A percentile compares a stretch with the other conserved stretches of the same genome.
These are phyloP conservation scores for Wolfiporia cocos DNA, from an alignment of 1,284 basidiomycete species.

Conservation along the genomic window DNA sequence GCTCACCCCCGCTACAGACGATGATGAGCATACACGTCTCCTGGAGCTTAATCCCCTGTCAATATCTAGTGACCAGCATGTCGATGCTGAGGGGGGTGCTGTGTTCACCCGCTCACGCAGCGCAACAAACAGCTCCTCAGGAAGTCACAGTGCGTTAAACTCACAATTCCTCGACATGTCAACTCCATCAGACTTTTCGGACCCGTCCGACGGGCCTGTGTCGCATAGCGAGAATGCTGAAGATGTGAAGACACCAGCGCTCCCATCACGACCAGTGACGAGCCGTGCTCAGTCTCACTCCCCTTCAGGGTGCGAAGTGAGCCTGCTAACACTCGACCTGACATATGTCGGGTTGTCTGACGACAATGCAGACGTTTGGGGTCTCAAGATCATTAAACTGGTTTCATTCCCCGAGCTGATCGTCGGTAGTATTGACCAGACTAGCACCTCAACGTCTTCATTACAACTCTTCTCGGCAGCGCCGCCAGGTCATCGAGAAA, in stretches of 20 bases:
- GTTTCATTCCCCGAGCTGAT: conserved; percentile 71
- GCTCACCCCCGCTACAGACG: conserved; percentile 31
- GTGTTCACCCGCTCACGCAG: conserved; percentile 40
- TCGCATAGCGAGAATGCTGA: conserved; percentile 4
- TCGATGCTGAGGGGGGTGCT: conserved; percentile 32
- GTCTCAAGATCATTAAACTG: conserved; percentile 67
- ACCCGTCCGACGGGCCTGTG: neutral
- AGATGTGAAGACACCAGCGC: conserved; percentile 6
- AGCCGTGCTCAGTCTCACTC: conserved; percentile 22
- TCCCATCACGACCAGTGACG: conserved; percentile 7
- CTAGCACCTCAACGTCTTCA: too few relatives aligned
- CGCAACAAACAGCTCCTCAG: conserved; percentile 28
- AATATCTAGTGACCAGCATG: conserved; percentile 7
- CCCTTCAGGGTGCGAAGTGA: conserved; percentile 24
- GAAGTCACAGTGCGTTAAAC: conserved; percentile 9
- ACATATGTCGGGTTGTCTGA: conserved; percentile 40
- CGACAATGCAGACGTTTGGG: conserved; percentile 61
- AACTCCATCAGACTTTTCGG: conserved; percentile 7
- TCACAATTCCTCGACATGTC: conserved; percentile 8
- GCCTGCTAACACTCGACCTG: conserved; percentile 26
- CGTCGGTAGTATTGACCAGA: conserved; percentile 23
- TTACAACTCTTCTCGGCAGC: too few relatives aligned
- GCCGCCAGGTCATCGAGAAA: too few relatives aligned
- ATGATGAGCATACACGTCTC: conserved; percentile 27
- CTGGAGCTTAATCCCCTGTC: conserved; percentile 23